Percentiles rank a stretch among this genome's conserved stretches.
phyloP scores from a whole-genome alignment of 306 rosid species.

The Heteromeles arbutifolia region DNA sequence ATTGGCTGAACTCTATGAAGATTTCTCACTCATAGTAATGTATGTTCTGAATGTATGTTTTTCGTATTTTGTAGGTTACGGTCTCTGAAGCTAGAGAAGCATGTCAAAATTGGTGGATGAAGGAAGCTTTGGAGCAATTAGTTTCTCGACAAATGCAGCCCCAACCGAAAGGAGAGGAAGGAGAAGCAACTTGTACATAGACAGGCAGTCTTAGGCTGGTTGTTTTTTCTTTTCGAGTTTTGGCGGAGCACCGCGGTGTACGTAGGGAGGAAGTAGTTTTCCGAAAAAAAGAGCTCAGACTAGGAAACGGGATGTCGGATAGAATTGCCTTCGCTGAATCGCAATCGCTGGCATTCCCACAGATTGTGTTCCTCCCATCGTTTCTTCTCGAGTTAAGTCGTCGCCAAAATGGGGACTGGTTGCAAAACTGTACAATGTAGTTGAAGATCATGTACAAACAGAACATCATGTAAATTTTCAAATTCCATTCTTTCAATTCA shows the following conservation, averaged over 20 bases:
- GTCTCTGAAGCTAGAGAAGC: constrained; percentile 70
- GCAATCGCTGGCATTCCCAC: neutral
- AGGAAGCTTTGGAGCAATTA: constrained; percentile 64
- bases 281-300: neutral
- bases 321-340: neutral
- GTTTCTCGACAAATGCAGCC: constrained; percentile 33
- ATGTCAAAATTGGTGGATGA: constrained; percentile 90
- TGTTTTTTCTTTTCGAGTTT: neutral
- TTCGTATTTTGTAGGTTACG: constrained; percentile 46
- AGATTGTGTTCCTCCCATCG: constrained; percentile 1
- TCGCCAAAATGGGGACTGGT: constrained; percentile 1
- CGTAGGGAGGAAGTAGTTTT: constrained; percentile 2
- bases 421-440: constrained; percentile 18
- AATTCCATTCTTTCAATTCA: constrained; percentile 38
- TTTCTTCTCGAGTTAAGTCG: constrained; percentile 2
- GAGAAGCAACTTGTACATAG: constrained; percentile 14
- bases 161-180: constrained; percentile 9
- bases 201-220: neutral
- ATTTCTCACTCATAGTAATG: neutral
- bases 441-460: constrained; percentile 19
- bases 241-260: constrained; percentile 12
- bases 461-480: constrained; percentile 27
- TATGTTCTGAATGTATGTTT: constrained; percentile 23
- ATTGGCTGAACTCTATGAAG: neutral
- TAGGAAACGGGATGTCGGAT: neutral